Evolutionary conservation across 1,284 basidiomycete species (phyloP), one percentile per base, ranked within the genome.

Genomic region (Trichosporon coremiiforme): DNA sequence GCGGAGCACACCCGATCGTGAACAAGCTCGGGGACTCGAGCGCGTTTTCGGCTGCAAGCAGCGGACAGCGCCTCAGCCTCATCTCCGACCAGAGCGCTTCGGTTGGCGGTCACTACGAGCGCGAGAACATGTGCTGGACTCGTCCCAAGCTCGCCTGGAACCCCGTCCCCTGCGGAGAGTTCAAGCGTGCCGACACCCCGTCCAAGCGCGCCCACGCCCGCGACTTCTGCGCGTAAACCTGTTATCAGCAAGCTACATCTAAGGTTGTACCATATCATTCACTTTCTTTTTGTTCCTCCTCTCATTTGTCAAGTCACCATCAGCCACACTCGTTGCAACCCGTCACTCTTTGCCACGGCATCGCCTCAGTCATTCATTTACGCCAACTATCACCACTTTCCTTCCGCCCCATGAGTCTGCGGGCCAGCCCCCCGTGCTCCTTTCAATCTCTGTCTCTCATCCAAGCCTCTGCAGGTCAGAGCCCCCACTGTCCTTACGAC

Each of bases 81-180:
- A 60, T 33, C 57, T 31, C 57, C 4, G 57, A 60, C 57, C 29
- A 31, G 17, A 17, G 57, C 57, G 57, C 57, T 2, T 33, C 29
- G 12, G 57, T 17, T 6, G 57, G 57, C 57, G 57, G 29, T 17
- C 57, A 60, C 29, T 60, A 60, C 29, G 57, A 60, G 57, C 17
- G 29, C 29, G 57, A 33, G 31, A 33, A 60, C 57, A 60, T 60
- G 57, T 60, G 57, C 57, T 60, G 57, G 57, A 8, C 57, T 17
- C 57, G 57, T 31, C 29, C 29, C 4, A 31, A 60, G 31, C 57
- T 60, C 17, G 57, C 33, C 31, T 60, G 57, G 57, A 60, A 60
- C 17, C 57, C 57, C 57, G n/a, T 60, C 31, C 57, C 57, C 6
- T 60, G 57, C 17, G 57, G 57, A 60, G 57, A 60, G 57, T 60